These are phyloP conservation scores for Cladorrhinum sp. DNA, from an alignment of 2,329 filamentous ascomycete genomes.

Conservation along the genomic window DNA sequence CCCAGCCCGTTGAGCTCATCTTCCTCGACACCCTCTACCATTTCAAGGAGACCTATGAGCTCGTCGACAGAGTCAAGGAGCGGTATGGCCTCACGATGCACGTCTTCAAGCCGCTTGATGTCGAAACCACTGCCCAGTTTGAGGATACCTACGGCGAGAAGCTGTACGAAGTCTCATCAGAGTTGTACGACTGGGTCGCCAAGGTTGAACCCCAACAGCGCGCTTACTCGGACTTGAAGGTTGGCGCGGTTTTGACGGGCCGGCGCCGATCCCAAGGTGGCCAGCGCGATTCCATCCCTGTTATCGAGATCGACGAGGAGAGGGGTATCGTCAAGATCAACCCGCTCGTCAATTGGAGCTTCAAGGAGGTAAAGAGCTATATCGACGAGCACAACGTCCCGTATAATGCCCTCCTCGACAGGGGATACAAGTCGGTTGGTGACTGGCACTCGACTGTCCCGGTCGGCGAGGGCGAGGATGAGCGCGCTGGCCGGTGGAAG, in stretches of 20 bases:
- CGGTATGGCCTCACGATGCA: slow-evolving; percentile 80
- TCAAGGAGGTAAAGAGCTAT: slow-evolving; percentile 85
- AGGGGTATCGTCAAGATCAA: slow-evolving; percentile 95
- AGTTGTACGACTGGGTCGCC: slow-evolving; percentile 94
- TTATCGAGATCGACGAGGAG: slow-evolving; percentile 88
- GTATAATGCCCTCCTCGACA: slow-evolving; percentile 87
- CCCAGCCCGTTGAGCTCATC: slow-evolving; percentile 62
- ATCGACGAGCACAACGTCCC: slow-evolving; percentile 83
- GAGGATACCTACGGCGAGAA: slow-evolving; percentile 75
- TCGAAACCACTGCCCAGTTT: slow-evolving; percentile 72
- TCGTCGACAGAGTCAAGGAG: slow-evolving; percentile 70
- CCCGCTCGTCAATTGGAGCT: slow-evolving; percentile 91
- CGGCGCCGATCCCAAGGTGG: slow-evolving; percentile 89
- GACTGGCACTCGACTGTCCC: slow-evolving; percentile 98
- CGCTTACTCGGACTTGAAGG: slow-evolving; percentile 81
- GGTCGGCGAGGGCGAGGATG: slow-evolving; percentile 86
- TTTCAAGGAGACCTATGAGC: slow-evolving; percentile 71
- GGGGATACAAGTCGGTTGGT: slow-evolving; percentile 95
- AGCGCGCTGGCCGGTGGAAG: slow-evolving; percentile 96
- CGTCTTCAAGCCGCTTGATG: slow-evolving; percentile 81
- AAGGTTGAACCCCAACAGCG: slow-evolving; percentile 96
- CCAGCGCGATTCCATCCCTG: slow-evolving; percentile 82
- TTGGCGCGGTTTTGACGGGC: slow-evolving; percentile 88
- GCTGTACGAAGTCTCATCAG: slow-evolving; percentile 80
- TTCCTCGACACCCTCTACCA: slow-evolving; percentile 85